Base-by-base conservation (phyloP, 2,329 filamentous ascomycete species). In the Paraphaeosphaeria minitans region DNA sequence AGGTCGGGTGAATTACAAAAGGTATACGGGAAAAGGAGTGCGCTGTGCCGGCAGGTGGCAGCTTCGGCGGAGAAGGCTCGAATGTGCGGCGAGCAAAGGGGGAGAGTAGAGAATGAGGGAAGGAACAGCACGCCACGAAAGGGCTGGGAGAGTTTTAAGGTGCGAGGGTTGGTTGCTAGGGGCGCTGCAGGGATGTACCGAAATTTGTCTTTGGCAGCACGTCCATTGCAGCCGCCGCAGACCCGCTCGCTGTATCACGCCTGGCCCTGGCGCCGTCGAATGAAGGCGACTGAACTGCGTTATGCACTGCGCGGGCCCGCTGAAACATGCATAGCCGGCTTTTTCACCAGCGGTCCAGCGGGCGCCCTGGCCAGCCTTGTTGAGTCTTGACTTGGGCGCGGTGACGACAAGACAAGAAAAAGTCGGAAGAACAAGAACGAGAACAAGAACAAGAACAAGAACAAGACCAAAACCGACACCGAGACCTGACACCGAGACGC, bases 121-220 rank as follows among this genome's bases (percentile, higher is more conserved):
- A 70, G 66, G 51, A 57, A 69, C 66, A 67, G 67, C 64, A 71
- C 67, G 65, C 51, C 57, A 66, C 50, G 60, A 57, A 66, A 68
- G 70, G 71, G 70, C 68, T 63, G 67, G 55, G 61, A 68, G 63
- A 69, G 67, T 68, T 74, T 76, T 75, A 72, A 72, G 66, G 66
- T 74, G 67, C 66, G 68, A 65, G 66, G 65, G 66, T 66, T 39
- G 50, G 73, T 74, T 75, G 73, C 71, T 74, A 69, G 72, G 73
- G 66, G 65, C 63, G 68, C 31, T 64, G 68, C 71, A 72, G 66
- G 70, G 71, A 66, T 67, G 58, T 67, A 56, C 57, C 67, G 72
- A 74, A 72, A 75, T 76, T 74, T 66, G 66, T 63, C 57, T 63
- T 27, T 55, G 4, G 65, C 66, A 68, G 72, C 66, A 69, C 64